phyloP scores from a whole-genome alignment of 148 eudicot genomes.

The Simmondsia chinensis region DNA sequence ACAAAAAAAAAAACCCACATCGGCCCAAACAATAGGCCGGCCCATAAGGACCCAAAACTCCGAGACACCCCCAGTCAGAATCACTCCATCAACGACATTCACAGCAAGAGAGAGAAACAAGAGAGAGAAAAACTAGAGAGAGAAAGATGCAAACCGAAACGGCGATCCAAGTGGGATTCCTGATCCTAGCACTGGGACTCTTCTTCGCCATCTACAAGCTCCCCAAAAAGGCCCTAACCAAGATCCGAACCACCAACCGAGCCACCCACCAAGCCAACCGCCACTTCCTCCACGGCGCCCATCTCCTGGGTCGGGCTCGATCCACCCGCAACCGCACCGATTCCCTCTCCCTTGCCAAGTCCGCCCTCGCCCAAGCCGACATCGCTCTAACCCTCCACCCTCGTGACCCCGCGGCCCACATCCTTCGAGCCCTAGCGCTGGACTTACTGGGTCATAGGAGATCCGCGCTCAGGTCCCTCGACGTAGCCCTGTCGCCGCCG shows the following conservation, averaged over 20 bases:
- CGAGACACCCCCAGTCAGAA: constrained; percentile 2
- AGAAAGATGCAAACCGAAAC: constrained; percentile 12
- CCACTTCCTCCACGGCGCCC: constrained; percentile 72
- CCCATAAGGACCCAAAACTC: no score
- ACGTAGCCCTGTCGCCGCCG: constrained; percentile 51
- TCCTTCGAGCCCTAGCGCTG: constrained; percentile 56
- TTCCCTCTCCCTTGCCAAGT: constrained; percentile 42
- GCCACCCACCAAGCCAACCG: constrained; percentile 46
- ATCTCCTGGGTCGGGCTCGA: constrained; percentile 61
- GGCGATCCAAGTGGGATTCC: constrained; percentile 31
- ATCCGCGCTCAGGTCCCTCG: constrained; percentile 56
- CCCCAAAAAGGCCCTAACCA: constrained; percentile 44
- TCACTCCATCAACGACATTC: not conserved
- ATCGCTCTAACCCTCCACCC: constrained; percentile 49
- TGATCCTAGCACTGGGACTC: constrained; percentile 35
- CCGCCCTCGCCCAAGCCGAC: constrained; percentile 60
- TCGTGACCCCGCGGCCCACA: constrained; percentile 55
- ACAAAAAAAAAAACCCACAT: no score
- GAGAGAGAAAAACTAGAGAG: not conserved
- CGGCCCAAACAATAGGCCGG: no score
- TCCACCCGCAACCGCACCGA: constrained; percentile 33
- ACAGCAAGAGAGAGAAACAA: no score
- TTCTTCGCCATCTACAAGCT: constrained; percentile 45
- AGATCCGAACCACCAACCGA: constrained; percentile 52
- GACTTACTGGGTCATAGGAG: constrained; percentile 41